phyloP scores from a whole-genome alignment of 228 moss, liverwort and hornwort species.

The Sphagnum fallax region DNA sequence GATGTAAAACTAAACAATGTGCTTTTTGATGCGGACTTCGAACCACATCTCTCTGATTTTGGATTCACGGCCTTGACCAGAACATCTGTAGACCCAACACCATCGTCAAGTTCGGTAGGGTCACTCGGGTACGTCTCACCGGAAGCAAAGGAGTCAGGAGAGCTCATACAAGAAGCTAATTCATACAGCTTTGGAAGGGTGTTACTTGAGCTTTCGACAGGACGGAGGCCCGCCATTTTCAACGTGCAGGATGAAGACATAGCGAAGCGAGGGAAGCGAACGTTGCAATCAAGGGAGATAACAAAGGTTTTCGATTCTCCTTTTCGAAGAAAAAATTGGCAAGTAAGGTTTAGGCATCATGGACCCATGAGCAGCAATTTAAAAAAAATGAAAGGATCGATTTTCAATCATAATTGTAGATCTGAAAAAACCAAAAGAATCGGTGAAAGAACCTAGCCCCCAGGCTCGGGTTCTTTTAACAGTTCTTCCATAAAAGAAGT shows the following conservation, averaged over 20 bases:
- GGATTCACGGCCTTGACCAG: slow-evolving; percentile 29
- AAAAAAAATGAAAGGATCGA: no score
- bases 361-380: no score
- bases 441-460: no score
- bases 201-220: slow-evolving; percentile 41
- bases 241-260: slow-evolving; percentile 31
- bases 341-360: no score
- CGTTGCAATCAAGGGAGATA: slow-evolving; percentile 40
- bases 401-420: no score
- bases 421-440: no score
- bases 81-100: slow-evolving; percentile 13
- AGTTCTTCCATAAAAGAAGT: no score
- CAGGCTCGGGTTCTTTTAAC: no score
- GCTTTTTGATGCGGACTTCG: slow-evolving; percentile 50
- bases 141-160: slow-evolving; percentile 26
- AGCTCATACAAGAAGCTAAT: slow-evolving; percentile 36
- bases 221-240: slow-evolving; percentile 40
- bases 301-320: slow-evolving; percentile 41
- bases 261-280: slow-evolving; percentile 48
- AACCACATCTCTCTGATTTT: slow-evolving; percentile 49
- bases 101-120: slow-evolving; percentile 25
- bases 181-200: slow-evolving; percentile 53
- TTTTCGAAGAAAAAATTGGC: no score
- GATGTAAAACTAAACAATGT: slow-evolving; percentile 53
- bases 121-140: slow-evolving; percentile 45